phyloP scores from a whole-genome alignment of 2,329 filamentous ascomycete genomes.

The Monilinia vaccinii-corymbosi region DNA sequence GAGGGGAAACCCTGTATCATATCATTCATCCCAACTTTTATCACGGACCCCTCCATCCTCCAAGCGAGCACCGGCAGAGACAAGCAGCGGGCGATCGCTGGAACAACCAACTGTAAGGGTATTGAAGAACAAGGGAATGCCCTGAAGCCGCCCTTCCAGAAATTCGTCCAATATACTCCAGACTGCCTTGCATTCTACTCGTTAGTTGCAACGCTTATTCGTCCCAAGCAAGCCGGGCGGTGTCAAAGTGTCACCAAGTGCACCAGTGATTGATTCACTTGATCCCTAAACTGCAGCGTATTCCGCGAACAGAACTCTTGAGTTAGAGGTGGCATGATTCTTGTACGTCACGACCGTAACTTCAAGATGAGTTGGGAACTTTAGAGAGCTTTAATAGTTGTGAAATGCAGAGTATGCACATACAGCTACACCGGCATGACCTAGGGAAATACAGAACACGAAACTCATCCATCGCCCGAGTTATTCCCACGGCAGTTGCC shows the following conservation, averaged over 20 bases:
- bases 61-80: constrained; percentile 25
- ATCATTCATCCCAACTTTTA: constrained; percentile 25
- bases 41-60: constrained; percentile 24
- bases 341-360: background rate
- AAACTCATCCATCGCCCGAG: constrained; percentile 3
- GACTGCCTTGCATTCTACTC: constrained; percentile 11
- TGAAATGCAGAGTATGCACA: background rate
- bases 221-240: constrained; percentile 14
- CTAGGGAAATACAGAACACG: constrained; percentile 2
- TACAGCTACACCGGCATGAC: constrained; percentile 1
- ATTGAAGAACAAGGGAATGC: constrained; percentile 9
- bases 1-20: constrained; percentile 22
- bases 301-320: constrained; percentile 15
- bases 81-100: constrained; percentile 25
- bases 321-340: background rate
- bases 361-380: background rate
- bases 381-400: background rate
- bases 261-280: constrained; percentile 10
- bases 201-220: constrained; percentile 16
- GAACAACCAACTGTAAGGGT: constrained; percentile 15
- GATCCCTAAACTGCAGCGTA: constrained; percentile 14
- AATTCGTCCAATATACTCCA: constrained; percentile 22
- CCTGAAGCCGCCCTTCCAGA: constrained; percentile 20
- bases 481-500: constrained; percentile 8
- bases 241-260: constrained; percentile 9